Evolutionary conservation across 2,329 filamentous ascomycete species (phyloP).

Genomic region (Aspergillus ustus): DNA sequence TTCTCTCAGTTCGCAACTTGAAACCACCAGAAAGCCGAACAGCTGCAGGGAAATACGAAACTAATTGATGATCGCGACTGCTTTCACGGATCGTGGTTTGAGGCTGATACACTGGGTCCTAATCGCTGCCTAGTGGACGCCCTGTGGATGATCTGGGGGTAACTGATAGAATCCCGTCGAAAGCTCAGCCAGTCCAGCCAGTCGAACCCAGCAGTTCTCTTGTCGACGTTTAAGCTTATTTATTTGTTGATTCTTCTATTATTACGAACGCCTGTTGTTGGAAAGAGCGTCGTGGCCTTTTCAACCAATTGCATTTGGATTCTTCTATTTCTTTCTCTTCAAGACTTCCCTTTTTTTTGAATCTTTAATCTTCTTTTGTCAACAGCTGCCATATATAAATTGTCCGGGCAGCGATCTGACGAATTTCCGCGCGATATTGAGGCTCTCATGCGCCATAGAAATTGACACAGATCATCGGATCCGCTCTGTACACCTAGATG

Average conservation of each 20-base stretch:
- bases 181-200: slow-evolving; percentile 16
- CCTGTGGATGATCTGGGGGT: slow-evolving; percentile 31
- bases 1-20: background rate
- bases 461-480: background rate
- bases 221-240: background rate
- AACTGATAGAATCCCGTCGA: slow-evolving; percentile 39
- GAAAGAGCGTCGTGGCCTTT: slow-evolving; percentile 9
- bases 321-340: background rate
- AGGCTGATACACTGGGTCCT: slow-evolving; percentile 2
- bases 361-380: background rate
- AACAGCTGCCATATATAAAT: background rate
- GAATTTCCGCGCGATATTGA: background rate
- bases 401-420: background rate
- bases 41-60: background rate
- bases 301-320: background rate
- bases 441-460: background rate
- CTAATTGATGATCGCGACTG: background rate
- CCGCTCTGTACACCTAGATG: slow-evolving; percentile 4
- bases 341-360: background rate
- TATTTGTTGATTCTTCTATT: background rate
- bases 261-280: background rate
- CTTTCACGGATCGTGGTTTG: background rate
- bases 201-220: background rate
- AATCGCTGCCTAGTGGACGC: slow-evolving; percentile 26
- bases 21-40: background rate